These are phyloP conservation scores for Ambrosia trifida DNA, from an alignment of 129 eudicot species.

Conservation along the genomic window DNA sequence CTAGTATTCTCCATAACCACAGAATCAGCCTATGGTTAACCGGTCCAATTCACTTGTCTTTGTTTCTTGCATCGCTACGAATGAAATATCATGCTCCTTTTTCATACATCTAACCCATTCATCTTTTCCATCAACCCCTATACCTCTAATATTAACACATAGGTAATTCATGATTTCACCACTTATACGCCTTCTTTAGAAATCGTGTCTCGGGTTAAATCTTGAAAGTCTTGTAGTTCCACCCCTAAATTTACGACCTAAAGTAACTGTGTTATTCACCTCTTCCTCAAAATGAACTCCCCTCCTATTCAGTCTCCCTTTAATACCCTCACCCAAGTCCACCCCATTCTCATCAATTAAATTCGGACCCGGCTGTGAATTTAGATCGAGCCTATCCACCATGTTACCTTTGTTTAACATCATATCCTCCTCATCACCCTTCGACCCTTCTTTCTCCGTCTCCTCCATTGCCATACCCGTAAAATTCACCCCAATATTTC, in stretches of 20 bases:
- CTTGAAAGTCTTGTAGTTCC: background rate
- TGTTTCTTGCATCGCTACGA: background rate
- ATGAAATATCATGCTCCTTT: background rate
- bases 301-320: background rate
- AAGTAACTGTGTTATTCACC: background rate
- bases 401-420: no score
- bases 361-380: background rate
- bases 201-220: background rate
- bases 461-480: no score
- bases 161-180: background rate
- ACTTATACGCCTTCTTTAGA: background rate
- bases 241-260: background rate
- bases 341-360: background rate
- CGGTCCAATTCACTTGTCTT: background rate
- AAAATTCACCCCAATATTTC: background rate
- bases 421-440: no score
- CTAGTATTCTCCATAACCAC: background rate
- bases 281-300: background rate
- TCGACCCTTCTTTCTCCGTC: no score
- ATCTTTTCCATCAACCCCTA: background rate
- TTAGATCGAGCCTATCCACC: no score
- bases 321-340: background rate
- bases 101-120: background rate
- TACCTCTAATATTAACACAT: background rate
- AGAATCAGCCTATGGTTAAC: background rate